Conservation (phyloP, 768 basidiomycete genomes). For the Naganishia antarctica region DNA sequence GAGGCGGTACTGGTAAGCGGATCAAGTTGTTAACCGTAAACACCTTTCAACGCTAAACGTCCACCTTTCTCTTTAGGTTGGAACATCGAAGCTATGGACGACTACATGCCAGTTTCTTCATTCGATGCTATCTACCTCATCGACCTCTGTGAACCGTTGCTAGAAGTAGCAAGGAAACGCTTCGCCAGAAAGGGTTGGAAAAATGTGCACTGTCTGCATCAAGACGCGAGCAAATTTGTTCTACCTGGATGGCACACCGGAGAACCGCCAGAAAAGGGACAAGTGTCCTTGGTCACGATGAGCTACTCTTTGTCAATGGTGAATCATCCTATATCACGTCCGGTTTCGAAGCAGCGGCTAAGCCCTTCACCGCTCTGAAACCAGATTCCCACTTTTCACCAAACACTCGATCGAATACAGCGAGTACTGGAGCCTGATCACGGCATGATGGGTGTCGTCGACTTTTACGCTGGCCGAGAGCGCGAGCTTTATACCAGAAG, state of each 20-base stretch:
- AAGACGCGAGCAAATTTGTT: conserved; percentile 65
- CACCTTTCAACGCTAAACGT: not conserved
- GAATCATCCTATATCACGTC: conserved; percentile 25
- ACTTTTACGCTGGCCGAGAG: conserved; percentile 56
- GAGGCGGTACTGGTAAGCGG: conserved; percentile 60
- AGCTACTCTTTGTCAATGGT: conserved; percentile 54
- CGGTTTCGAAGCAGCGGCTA: not conserved
- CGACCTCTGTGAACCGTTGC: conserved; percentile 67
- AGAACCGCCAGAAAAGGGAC: conserved; percentile 34
- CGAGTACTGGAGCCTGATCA: conserved; percentile 59
- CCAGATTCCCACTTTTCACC: conserved; percentile 62
- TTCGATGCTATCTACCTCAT: conserved; percentile 69
- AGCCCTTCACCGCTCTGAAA: too few species aligned
- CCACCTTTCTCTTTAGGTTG: conserved; percentile 51
- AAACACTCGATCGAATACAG: conserved; percentile 64
- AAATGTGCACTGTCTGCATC: conserved; percentile 66
- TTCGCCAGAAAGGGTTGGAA: conserved; percentile 66
- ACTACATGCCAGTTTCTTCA: conserved; percentile 56
- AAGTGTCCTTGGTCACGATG: conserved; percentile 50
- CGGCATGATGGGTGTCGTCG: conserved; percentile 64
- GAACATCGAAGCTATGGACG: conserved; percentile 62
- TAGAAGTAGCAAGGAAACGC: conserved; percentile 65
- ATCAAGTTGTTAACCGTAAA: not conserved
- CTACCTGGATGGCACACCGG: conserved; percentile 60
- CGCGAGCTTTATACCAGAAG: not conserved